Base-by-base conservation (phyloP, 495 filamentous ascomycete genomes). In the Hypomontagnella monticulosa region DNA sequence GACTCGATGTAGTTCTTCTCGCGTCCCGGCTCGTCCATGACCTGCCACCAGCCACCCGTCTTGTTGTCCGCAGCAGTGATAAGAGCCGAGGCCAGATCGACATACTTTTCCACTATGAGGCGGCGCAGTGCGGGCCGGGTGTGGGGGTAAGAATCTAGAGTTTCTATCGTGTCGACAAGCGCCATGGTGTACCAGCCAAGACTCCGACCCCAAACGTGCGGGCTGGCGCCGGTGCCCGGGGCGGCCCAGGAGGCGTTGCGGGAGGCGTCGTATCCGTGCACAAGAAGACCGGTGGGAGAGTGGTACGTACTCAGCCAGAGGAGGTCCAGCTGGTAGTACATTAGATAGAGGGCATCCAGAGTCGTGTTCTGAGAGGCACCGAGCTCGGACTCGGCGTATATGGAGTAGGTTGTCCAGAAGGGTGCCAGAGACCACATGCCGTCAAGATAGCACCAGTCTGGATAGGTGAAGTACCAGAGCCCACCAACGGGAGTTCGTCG, bases 171-270 rank as follows among this genome's bases (percentile, higher is more conserved):
- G 54, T 88, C 85, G 0, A 86, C 74, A 1, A 89, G 70, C 5
- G 80, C 81, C 76, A 87, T 83, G n/a, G 82, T 57, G 66, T 86
- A 88, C 86, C 85, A 88, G 3, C 85, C 86, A 42, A 87, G 69
- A 9, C 85, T 80, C 10, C 86, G 79, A 61, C 79, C 79, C 86
- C 86, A 89, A 37, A 85, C 83, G 30, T 81, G 74, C 3, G 83
- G 85, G 32, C 79, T 80, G 3, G 80, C 85, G 33, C 86, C 85
- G 9, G 84, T 87, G 0, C 71, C 41, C 0, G 79, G 71, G 61
- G 85, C 75, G 0, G 86, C 85, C 86, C 86, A 89, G 0, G 79
- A 72, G 2, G 84, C 83, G 0, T 62, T 80, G 40, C 74, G 76
- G 2, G 76, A 75, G 15, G 79, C 81, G 47, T 88, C 86, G 63